phyloP scores from a whole-genome alignment of 2,329 filamentous ascomycete species.

The Botrytis porri region DNA sequence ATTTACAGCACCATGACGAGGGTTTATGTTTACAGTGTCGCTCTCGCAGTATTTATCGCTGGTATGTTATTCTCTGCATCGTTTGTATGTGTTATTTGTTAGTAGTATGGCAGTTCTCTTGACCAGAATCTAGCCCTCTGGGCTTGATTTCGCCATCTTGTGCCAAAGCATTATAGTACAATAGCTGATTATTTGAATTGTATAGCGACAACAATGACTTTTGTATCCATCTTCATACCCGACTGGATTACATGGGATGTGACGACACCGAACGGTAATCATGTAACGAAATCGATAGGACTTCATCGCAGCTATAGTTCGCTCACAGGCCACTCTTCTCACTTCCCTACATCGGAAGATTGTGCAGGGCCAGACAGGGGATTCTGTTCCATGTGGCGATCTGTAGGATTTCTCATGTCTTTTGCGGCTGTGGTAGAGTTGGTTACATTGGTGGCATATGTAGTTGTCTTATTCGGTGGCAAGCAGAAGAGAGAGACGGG shows the following conservation, averaged over 20 bases:
- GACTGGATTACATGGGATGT: conserved; percentile 68
- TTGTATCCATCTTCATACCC: conserved; percentile 66
- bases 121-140: neutral
- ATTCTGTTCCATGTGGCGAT: conserved; percentile 89
- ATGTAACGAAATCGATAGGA: conserved; percentile 67
- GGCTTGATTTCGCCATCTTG: neutral
- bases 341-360: conserved; percentile 66
- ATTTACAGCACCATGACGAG: conserved; percentile 42
- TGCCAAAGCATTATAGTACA: neutral
- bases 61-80: conserved; percentile 39
- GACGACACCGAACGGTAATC: conserved; percentile 45
- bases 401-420: conserved; percentile 79
- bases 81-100: neutral
- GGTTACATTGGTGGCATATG: conserved; percentile 74
- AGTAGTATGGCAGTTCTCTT: neutral
- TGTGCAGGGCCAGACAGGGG: conserved; percentile 56
- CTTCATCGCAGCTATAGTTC: conserved; percentile 79
- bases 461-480: conserved; percentile 73
- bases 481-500: conserved; percentile 76
- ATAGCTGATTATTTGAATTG: conserved; percentile 32
- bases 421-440: conserved; percentile 81
- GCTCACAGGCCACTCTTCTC: conserved; percentile 52
- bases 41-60: conserved; percentile 43
- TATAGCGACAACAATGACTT: conserved; percentile 70
- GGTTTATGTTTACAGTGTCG: conserved; percentile 42